A percentile compares a stretch with the other conserved stretches of the same genome.
Conservation (phyloP, 768 basidiomycete genomes). For the Pisolithus tinctorius region DNA sequence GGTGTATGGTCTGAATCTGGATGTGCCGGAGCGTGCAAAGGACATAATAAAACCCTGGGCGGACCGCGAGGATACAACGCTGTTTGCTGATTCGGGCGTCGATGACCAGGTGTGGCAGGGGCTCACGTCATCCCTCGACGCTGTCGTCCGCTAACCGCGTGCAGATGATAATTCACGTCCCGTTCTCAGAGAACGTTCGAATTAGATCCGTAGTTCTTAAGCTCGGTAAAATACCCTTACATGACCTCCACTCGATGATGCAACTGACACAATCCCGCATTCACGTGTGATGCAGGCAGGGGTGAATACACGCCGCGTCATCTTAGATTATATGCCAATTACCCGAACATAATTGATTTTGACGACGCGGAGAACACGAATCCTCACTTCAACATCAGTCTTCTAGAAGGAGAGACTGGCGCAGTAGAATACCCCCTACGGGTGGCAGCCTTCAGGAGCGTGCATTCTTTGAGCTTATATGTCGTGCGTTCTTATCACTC, state of each 20-base stretch:
- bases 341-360: constrained; percentile 72
- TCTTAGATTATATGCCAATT: constrained; percentile 69
- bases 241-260: constrained; percentile 1
- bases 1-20: constrained; percentile 75
- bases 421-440: constrained; percentile 75
- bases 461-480: constrained; percentile 68
- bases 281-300: constrained; percentile 42
- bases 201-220: constrained; percentile 71
- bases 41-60: constrained; percentile 79
- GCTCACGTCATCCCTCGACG: neutral
- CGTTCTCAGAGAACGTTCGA: constrained; percentile 74
- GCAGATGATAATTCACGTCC: constrained; percentile 76
- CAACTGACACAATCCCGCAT: constrained; percentile 6
- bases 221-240: constrained; percentile 43
- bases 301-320: constrained; percentile 73
- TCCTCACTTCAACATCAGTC: constrained; percentile 64
- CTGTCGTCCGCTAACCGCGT: constrained; percentile 8
- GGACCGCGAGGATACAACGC: constrained; percentile 58
- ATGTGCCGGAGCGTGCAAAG: constrained; percentile 75
- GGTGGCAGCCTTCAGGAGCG: constrained; percentile 68
- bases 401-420: constrained; percentile 62
- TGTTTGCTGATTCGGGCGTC: constrained; percentile 70
- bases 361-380: constrained; percentile 59
- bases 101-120: constrained; percentile 66
- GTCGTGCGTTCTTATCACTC: constrained; percentile 50